phyloP scores from a whole-genome alignment of 768 basidiomycete species.

The Xanthoconium stramineum region DNA sequence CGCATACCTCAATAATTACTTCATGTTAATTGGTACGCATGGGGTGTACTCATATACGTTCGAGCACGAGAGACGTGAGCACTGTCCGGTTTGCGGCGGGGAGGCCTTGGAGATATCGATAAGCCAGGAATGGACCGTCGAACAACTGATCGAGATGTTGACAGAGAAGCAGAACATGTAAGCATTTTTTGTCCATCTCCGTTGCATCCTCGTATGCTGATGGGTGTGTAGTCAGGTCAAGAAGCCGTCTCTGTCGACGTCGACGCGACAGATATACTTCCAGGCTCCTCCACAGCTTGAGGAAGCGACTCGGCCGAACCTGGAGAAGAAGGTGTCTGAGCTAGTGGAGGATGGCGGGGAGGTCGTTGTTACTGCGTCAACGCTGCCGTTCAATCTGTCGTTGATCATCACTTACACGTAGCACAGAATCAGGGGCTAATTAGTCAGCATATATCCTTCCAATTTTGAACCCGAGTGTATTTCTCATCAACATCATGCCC shows the following conservation, averaged over 20 bases:
- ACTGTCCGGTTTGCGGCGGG: conserved; percentile 97
- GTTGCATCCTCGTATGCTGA: neutral
- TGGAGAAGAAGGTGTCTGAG: conserved; percentile 82
- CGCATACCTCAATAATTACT: conserved; percentile 94
- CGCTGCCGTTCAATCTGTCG: conserved; percentile 82
- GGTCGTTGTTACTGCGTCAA: conserved; percentile 83
- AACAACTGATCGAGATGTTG: conserved; percentile 83
- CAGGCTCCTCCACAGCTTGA: conserved; percentile 93
- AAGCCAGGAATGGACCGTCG: conserved; percentile 72
- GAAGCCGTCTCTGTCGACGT: conserved; percentile 85
- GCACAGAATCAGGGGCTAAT: conserved; percentile 11
- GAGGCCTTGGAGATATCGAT: conserved; percentile 76
- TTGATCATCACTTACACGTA: conserved; percentile 58
- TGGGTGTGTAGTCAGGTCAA: conserved; percentile 78
- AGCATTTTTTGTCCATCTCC: conserved; percentile 28
- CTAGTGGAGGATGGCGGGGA: conserved; percentile 75
- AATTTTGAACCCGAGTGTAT: neutral
- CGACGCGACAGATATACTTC: conserved; percentile 79
- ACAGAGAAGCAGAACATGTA: conserved; percentile 89
- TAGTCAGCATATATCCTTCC: conserved; percentile 26
- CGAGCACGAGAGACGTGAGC: conserved; percentile 85
- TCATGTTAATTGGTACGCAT: conserved; percentile 97
- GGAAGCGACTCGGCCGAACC: conserved; percentile 83
- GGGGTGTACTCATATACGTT: conserved; percentile 97
- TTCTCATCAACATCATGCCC: conserved; percentile 44